A percentile compares a stretch with the other conserved stretches of the same genome.
phyloP scores from a whole-genome alignment of 306 rosid species.

The Hippophae tibetana region DNA sequence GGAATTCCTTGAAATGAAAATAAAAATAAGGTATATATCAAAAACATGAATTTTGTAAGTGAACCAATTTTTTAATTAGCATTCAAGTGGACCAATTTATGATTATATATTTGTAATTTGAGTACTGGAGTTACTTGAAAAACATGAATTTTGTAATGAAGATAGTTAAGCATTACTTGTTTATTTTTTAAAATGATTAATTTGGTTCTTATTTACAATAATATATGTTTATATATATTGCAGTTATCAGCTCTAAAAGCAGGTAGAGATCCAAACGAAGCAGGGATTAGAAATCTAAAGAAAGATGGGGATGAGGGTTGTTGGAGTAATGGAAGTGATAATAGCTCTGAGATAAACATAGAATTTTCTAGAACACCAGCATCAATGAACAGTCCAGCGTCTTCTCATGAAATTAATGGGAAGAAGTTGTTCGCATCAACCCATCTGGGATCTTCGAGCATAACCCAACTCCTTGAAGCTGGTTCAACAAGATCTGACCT shows the following conservation, averaged over 20 bases:
- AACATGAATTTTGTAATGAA: too few relatives aligned
- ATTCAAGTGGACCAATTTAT: too few relatives aligned
- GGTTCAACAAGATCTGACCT: slow-evolving; percentile 58
- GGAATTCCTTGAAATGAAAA: too few relatives aligned
- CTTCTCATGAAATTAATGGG: slow-evolving; percentile 31
- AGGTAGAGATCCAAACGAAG: slow-evolving; percentile 25
- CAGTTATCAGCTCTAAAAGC: slow-evolving; percentile 50
- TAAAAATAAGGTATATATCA: too few relatives aligned
- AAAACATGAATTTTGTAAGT: too few relatives aligned
- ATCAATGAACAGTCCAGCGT: slow-evolving; percentile 30
- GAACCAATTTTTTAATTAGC: too few relatives aligned
- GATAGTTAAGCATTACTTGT: too few relatives aligned
- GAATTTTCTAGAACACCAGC: slow-evolving; percentile 59
- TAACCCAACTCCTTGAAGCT: slow-evolving; percentile 64
- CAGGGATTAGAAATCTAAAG: slow-evolving; percentile 24
- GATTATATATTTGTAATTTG: too few relatives aligned
- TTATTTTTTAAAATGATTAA: too few relatives aligned
- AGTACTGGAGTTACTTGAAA: too few relatives aligned
- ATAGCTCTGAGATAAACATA: slow-evolving; percentile 59
- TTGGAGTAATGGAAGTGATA: slow-evolving; percentile 74
- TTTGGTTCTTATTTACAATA: too few relatives aligned
- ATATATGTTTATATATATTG: slow-evolving; percentile 6
- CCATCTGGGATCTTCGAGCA: slow-evolving; percentile 18
- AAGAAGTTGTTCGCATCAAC: slow-evolving; percentile 37
- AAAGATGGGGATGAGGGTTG: slow-evolving; percentile 55